Percentiles rank a stretch among this genome's conserved stretches.
These are phyloP conservation scores for Plasmodium reichenowi DNA, from an alignment of 169 alveolate species.

Conservation along the genomic window DNA sequence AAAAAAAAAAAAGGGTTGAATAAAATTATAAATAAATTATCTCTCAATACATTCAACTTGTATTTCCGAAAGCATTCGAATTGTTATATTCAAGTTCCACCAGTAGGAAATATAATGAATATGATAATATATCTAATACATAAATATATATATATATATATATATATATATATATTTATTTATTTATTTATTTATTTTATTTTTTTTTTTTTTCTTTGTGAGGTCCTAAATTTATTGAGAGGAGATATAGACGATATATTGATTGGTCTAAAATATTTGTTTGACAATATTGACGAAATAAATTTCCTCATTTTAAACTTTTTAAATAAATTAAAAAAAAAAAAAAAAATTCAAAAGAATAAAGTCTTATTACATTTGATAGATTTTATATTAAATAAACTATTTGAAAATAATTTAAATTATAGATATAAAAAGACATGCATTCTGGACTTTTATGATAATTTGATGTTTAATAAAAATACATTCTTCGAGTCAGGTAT, in stretches of 20 bases:
- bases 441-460: constrained; percentile 54
- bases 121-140: background rate
- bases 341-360: constrained; percentile 21
- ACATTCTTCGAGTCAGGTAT: constrained; percentile 72
- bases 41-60: constrained; percentile 51
- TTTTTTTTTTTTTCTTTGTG: constrained; percentile 10
- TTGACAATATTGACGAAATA: constrained; percentile 29
- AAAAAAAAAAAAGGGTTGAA: constrained; percentile 9
- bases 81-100: constrained; percentile 23
- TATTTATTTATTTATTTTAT: background rate
- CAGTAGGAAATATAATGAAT: constrained; percentile 10
- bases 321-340: constrained; percentile 45
- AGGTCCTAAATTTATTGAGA: constrained; percentile 37
- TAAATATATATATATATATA: background rate
- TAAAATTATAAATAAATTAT: constrained; percentile 17
- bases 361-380: constrained; percentile 38
- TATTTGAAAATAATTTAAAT: constrained; percentile 41
- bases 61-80: constrained; percentile 23
- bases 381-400: constrained; percentile 26
- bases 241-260: constrained; percentile 51
- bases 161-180: background rate
- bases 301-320: constrained; percentile 30
- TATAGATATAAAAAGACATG: constrained; percentile 18
- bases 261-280: constrained; percentile 37
- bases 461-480: constrained; percentile 12